Evolutionary conservation across 139 green algal species (phyloP), one percentile per base, ranked within the genome.

Genomic region (Micromonas pusilla): DNA sequence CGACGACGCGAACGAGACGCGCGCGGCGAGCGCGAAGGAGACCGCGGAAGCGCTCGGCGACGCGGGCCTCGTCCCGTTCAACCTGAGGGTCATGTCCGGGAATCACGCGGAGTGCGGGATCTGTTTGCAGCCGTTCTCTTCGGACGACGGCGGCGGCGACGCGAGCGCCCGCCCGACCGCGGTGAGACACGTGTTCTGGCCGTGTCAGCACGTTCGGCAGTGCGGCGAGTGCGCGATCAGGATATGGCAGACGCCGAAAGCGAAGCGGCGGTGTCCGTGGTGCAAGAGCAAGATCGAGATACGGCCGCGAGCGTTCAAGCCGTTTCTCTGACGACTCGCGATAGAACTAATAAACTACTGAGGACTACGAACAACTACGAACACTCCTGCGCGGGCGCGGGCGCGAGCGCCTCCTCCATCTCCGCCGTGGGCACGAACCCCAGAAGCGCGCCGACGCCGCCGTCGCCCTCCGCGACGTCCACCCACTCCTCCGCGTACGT

Each of bases 161-260:
- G n/a, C n/a, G n/a, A n/a, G n/a, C n/a, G n/a, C n/a, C n/a, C n/a
- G n/a, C n/a, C n/a, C n/a, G n/a, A n/a, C 45, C 25, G 68, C 62
- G 19, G 3, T 36, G 31, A 38, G 68, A 36, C 30, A 75, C 68
- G n/a, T 75, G 37, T 75, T 75, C 30, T 75, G 31, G n/a, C 68
- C 68, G 68, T 75, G 68, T 75, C 37, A 63, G 37, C 68, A 75
- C 36, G 68, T 62, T 0, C 52, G 68, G 33, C 68, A 75, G 36
- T 75, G 68, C 37, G 38, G 38, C 28, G 68, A 75, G 6, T 75
- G 68, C 36, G 68, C 68, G 30, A 23, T 64, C 1, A 31, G 68
- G 30, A 39, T 75, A 34, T 75, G 68, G 68, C 68, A 75, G 37
- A 26, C 30, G 2, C 37, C 37, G 19, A 75, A 75, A 33, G 38